phyloP scores from a whole-genome alignment of 768 basidiomycete genomes.

The Peribolospora baueri region DNA sequence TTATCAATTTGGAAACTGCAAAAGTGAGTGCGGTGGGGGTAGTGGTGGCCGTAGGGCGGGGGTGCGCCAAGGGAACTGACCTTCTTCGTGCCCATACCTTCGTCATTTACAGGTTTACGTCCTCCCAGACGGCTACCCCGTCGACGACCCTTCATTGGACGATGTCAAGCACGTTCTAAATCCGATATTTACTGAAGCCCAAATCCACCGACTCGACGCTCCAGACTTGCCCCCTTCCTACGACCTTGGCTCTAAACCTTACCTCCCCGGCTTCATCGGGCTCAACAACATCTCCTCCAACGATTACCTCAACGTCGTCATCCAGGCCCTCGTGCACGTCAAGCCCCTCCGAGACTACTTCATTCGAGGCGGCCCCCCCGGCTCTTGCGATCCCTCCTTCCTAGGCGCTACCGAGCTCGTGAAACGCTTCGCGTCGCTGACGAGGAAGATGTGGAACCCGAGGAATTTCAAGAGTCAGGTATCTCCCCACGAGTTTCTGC shows the following conservation, averaged over 20 bases:
- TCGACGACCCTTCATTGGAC: conserved; percentile 85
- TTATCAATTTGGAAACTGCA: conserved; percentile 78
- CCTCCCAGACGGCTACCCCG: conserved; percentile 84
- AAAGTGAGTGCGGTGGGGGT: conserved; percentile 34
- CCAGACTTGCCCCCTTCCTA: conserved; percentile 50
- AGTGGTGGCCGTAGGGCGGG: conserved; percentile 5
- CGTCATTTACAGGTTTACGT: conserved; percentile 55
- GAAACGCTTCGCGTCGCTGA: conserved; percentile 59
- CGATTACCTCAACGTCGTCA: conserved; percentile 92
- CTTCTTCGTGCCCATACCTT: not conserved
- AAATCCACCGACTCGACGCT: conserved; percentile 21
- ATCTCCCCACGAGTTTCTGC: conserved; percentile 93
- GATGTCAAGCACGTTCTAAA: conserved; percentile 78
- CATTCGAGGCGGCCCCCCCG: conserved; percentile 28
- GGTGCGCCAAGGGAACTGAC: not conserved
- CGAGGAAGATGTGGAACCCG: conserved; percentile 92
- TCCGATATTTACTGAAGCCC: conserved; percentile 54
- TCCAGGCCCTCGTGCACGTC: conserved; percentile 78
- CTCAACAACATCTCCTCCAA: conserved; percentile 94
- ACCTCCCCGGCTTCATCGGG: conserved; percentile 80
- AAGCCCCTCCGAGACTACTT: conserved; percentile 69
- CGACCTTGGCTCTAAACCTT: conserved; percentile 55
- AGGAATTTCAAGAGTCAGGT: conserved; percentile 92
- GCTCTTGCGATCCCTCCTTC: conserved; percentile 6
- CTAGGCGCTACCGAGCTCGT: conserved; percentile 42